A percentile compares a stretch with the other conserved stretches of the same genome.
Conservation (phyloP, 2,329 filamentous ascomycete species). For the Penicillium palitans region DNA sequence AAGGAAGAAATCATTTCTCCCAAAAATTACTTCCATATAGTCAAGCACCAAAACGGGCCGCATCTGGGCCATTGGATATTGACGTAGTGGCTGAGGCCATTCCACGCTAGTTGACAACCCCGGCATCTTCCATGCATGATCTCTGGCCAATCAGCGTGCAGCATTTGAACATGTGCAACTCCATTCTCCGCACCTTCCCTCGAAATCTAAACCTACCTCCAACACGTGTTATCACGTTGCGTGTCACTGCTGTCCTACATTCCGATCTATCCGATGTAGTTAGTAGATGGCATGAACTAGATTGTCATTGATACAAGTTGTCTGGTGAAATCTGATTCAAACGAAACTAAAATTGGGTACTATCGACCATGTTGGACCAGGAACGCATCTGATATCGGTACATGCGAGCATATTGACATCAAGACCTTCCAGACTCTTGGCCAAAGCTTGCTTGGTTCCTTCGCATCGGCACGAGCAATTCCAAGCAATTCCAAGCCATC, state of each 20-base stretch:
- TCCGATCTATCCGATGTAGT: background rate
- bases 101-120: slow-evolving; percentile 1
- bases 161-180: slow-evolving; percentile 18
- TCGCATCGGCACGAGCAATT: background rate
- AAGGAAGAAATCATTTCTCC: background rate
- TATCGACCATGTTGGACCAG: background rate
- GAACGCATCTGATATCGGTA: background rate
- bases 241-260: background rate
- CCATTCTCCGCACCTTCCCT: slow-evolving; percentile 7
- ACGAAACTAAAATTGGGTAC: background rate
- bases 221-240: slow-evolving; percentile 7
- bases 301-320: background rate
- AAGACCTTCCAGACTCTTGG: slow-evolving; percentile 1
- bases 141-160: slow-evolving; percentile 7
- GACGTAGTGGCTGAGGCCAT: slow-evolving; percentile 4
- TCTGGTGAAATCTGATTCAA: background rate
- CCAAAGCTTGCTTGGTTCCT: slow-evolving; percentile 7
- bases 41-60: slow-evolving; percentile 3
- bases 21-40: background rate
- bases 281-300: background rate
- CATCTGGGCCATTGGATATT: slow-evolving; percentile 2
- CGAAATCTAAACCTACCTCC: background rate
- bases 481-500: background rate
- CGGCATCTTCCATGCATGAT: slow-evolving; percentile 1
- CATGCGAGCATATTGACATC: slow-evolving; percentile 2